Evolutionary conservation across 345 rosid genomes (phyloP).

Genomic region (Alliaria petiolata): DNA sequence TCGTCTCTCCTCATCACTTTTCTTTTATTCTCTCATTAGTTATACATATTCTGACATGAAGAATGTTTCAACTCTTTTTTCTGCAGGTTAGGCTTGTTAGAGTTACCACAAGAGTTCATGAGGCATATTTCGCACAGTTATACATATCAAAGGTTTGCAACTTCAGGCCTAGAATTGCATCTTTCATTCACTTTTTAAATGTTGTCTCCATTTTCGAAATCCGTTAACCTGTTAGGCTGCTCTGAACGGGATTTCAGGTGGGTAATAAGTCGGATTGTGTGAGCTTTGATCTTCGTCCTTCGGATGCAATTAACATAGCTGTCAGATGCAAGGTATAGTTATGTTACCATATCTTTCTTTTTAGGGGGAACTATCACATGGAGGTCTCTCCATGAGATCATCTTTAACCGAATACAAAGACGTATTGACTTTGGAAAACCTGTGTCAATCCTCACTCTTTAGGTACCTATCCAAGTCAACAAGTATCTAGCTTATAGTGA

Average conservation of each 20-base stretch:
- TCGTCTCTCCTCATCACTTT: not conserved
- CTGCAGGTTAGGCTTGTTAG: slow-evolving; percentile 85
- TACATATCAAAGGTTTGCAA: slow-evolving; percentile 70
- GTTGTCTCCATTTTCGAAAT: not conserved
- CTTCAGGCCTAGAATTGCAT: not conserved
- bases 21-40: not conserved
- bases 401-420: not conserved
- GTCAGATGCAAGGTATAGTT: slow-evolving; percentile 85
- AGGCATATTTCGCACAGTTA: slow-evolving; percentile 80
- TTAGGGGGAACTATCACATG: not conserved
- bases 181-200: not conserved
- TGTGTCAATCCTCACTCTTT: not conserved
- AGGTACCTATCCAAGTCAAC: slow-evolving; percentile 97
- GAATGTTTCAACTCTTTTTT: not conserved
- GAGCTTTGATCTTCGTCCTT: slow-evolving; percentile 91
- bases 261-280: slow-evolving; percentile 52
- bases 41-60: not conserved
- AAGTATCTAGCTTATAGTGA: slow-evolving; percentile 89
- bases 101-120: slow-evolving; percentile 89
- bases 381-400: not conserved
- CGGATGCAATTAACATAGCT: slow-evolving; percentile 96
- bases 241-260: slow-evolving; percentile 40
- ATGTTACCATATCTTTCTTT: not conserved
- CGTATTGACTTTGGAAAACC: not conserved
- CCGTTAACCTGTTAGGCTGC: not conserved